phyloP scores from a whole-genome alignment of 306 rosid species.

The Quillaja saponaria region DNA sequence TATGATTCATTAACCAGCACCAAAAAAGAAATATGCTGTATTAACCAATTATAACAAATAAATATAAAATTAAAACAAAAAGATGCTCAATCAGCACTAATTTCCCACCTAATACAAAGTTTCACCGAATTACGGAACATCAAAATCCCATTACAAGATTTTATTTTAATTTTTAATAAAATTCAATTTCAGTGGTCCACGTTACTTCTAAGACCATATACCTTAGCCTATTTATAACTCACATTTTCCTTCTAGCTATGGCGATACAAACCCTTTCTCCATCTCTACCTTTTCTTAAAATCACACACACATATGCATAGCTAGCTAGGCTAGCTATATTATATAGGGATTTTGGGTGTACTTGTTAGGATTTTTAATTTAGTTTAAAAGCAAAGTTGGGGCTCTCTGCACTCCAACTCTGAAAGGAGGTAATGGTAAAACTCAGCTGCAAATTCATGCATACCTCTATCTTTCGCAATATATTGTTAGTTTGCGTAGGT shows the following conservation, averaged over 20 bases:
- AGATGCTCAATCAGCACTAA: constrained; percentile 30
- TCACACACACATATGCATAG: neutral
- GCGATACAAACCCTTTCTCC: neutral
- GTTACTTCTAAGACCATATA: neutral
- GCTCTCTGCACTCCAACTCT: constrained; percentile 57
- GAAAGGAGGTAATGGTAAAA: constrained; percentile 56
- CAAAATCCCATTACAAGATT: constrained; percentile 11
- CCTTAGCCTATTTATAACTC: constrained; percentile 28
- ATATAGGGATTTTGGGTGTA: too few relatives aligned
- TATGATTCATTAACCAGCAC: neutral
- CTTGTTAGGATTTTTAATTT: neutral
- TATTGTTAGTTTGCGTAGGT: neutral
- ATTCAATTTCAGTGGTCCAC: constrained; percentile 8
- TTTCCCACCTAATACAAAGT: constrained; percentile 1
- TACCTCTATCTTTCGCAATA: constrained; percentile 36
- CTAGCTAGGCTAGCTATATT: neutral
- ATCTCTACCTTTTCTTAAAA: neutral
- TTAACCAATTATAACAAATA: neutral
- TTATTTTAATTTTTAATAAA: neutral
- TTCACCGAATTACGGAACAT: constrained; percentile 12
- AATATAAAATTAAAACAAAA: neutral
- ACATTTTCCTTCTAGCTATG: neutral
- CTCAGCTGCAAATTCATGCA: constrained; percentile 72
- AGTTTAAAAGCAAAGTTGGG: constrained; percentile 28
- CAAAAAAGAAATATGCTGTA: too few relatives aligned